Evolutionary conservation across 2,329 filamentous ascomycete genomes (phyloP).

Genomic region (Emmonsia crescens): DNA sequence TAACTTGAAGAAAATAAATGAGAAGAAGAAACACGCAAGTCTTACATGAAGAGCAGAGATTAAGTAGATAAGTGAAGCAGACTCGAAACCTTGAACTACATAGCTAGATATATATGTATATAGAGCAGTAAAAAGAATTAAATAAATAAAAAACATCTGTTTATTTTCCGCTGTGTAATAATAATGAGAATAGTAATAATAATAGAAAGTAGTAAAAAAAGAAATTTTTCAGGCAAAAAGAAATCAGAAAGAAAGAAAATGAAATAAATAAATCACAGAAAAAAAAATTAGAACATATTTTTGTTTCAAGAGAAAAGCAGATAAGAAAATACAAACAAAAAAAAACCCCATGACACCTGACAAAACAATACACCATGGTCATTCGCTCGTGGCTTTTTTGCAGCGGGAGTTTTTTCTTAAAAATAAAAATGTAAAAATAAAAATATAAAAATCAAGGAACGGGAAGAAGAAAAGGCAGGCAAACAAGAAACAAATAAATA

Average conservation of each 20-base stretch:
- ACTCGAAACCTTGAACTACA: too few species aligned
- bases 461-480: background rate
- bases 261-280: slow-evolving; percentile 3
- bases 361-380: background rate
- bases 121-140: background rate
- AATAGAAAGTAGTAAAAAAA: background rate
- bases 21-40: too few species aligned
- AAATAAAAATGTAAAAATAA: background rate
- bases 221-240: background rate
- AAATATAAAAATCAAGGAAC: too few species aligned
- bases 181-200: background rate
- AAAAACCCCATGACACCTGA: background rate
- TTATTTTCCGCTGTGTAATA: too few species aligned
- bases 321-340: background rate
- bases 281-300: background rate
- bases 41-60: too few species aligned
- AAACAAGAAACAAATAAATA: background rate
- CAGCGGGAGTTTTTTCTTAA: background rate
- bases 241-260: background rate
- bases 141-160: background rate
- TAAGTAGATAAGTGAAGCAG: too few species aligned
- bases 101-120: background rate
- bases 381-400: background rate
- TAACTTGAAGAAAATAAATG: too few species aligned
- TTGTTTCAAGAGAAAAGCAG: background rate